Conservation (phyloP, 148 eudicot species). For the Silene conica region DNA sequence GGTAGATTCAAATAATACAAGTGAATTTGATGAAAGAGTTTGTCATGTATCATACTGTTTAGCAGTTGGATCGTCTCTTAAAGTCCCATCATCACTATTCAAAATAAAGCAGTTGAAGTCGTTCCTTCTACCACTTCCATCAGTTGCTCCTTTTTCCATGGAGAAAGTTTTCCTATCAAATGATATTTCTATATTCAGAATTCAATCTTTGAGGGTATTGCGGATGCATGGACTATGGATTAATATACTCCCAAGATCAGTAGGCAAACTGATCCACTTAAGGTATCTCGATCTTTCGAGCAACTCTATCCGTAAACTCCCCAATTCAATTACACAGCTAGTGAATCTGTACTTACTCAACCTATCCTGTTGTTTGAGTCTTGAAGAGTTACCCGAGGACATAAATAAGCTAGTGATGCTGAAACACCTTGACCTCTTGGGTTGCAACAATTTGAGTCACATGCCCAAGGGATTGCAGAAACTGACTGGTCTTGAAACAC, state of each 20-base stretch:
- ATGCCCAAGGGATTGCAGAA: too few species aligned
- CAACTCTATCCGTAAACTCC: too few species aligned
- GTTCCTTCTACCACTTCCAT: background rate
- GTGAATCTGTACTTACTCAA: too few species aligned
- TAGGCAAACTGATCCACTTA: conserved; percentile 6
- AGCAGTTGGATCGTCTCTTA: background rate
- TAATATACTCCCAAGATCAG: background rate
- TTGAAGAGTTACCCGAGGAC: too few species aligned
- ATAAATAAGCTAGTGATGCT: too few species aligned
- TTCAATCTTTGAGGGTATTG: background rate
- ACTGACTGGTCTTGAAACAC: too few species aligned
- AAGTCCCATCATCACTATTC: background rate
- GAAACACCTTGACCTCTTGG: background rate
- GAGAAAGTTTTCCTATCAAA: too few species aligned
- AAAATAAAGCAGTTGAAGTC: conserved; percentile 8
- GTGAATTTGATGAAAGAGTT: conserved; percentile 10
- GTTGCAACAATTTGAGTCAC: background rate
- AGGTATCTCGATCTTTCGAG: conserved; percentile 11
- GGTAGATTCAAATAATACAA: background rate
- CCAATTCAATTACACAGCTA: too few species aligned
- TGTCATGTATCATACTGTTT: conserved; percentile 6
- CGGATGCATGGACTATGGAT: background rate
- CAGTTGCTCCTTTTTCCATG: background rate
- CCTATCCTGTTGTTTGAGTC: too few species aligned
- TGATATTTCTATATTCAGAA: background rate